Conservation (phyloP, 148 eudicot species). For the Bassia scoparia region DNA sequence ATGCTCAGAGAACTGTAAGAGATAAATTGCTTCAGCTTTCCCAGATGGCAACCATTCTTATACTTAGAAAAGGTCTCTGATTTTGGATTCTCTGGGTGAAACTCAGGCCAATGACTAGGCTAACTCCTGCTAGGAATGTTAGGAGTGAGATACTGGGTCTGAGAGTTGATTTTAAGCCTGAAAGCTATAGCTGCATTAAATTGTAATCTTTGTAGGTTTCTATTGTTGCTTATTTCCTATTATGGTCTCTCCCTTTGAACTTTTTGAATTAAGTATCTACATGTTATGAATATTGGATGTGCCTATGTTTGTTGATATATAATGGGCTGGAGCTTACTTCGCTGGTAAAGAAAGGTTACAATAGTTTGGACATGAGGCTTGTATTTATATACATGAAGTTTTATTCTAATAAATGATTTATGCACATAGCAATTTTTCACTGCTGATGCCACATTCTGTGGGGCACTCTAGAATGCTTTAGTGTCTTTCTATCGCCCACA, state of each 20-base stretch:
- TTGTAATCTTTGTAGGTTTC: slow-evolving; percentile 35
- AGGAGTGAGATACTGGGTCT: slow-evolving; percentile 83
- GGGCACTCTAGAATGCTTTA: neutral
- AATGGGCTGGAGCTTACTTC: neutral
- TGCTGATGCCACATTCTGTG: neutral
- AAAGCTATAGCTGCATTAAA: slow-evolving; percentile 87
- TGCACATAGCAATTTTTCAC: neutral
- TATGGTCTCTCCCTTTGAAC: neutral
- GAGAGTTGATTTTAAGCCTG: slow-evolving; percentile 87
- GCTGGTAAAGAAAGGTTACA: slow-evolving; percentile 7
- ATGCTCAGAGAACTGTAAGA: slow-evolving; percentile 93
- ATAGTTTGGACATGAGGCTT: slow-evolving; percentile 1
- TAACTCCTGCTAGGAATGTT: slow-evolving; percentile 92
- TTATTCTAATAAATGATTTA: neutral
- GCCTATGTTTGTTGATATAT: neutral
- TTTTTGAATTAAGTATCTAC: neutral
- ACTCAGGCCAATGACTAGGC: slow-evolving; percentile 92
- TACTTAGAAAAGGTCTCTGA: slow-evolving; percentile 92
- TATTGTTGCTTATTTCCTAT: slow-evolving; percentile 10
- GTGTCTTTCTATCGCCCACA: neutral
- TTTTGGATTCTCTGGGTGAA: slow-evolving; percentile 98
- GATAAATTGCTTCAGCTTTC: slow-evolving; percentile 94
- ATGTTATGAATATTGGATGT: no score
- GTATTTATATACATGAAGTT: slow-evolving; percentile 6
- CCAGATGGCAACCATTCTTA: slow-evolving; percentile 88